A percentile compares a stretch with the other conserved stretches of the same genome.
Conservation (phyloP, 352 stramenopile species). For the Phytophthora podocarpi region DNA sequence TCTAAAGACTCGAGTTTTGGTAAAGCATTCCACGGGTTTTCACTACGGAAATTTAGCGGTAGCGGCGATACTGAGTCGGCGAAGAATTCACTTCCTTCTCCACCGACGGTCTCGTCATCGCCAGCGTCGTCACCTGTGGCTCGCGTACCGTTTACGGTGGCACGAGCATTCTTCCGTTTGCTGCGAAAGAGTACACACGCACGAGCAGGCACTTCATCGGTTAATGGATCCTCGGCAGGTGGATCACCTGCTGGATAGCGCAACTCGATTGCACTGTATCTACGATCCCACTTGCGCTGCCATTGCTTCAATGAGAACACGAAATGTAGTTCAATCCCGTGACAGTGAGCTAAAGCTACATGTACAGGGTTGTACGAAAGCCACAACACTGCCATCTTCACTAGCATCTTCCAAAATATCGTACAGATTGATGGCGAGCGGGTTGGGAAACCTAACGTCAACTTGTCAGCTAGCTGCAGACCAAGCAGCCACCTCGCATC, state of each 20-base stretch:
- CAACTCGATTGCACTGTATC: background rate
- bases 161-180: conserved; percentile 71
- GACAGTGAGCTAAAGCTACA: too few relatives aligned
- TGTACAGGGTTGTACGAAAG: too few relatives aligned
- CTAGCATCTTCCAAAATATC: background rate
- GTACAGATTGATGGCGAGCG: background rate
- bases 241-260: conserved; percentile 15
- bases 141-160: conserved; percentile 66
- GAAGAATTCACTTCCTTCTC: conserved; percentile 27
- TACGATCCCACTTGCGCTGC: conserved; percentile 22
- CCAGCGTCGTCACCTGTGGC: conserved; percentile 30
- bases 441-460: background rate
- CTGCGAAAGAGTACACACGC: conserved; percentile 48
- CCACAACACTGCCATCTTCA: too few relatives aligned
- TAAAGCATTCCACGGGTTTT: conserved; percentile 35
- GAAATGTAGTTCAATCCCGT: conserved; percentile 29
- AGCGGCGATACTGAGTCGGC: conserved; percentile 3
- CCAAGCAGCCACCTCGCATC: background rate
- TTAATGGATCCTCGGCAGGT: conserved; percentile 4
- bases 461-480: background rate
- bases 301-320: conserved; percentile 26
- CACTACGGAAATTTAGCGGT: conserved; percentile 22
- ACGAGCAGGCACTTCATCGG: conserved; percentile 18
- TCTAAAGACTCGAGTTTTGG: conserved; percentile 13
- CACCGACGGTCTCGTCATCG: conserved; percentile 27